Base-by-base conservation (phyloP, 805 yeast species). In the Naumovozyma castellii region DNA sequence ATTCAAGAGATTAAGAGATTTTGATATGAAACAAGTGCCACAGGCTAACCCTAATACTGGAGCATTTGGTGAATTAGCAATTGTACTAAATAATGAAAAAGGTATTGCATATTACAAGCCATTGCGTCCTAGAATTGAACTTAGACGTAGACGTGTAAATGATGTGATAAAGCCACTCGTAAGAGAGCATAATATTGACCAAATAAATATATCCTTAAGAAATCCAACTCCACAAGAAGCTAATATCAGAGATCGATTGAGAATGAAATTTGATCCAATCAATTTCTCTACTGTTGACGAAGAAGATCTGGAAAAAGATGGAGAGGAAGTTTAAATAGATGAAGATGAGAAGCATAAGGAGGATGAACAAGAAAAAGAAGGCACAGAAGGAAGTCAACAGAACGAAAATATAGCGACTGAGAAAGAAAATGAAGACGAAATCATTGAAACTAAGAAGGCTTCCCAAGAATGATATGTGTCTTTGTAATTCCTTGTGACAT, bases 91-190 rank as follows among this genome's bases (percentile, higher is more conserved):
- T 41, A 56, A 63, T 19, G 75, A 69, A 35, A 71, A 67, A 38
- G 73, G 72, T 35, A 68, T 75, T 6, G 94, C 86, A 3, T 74
- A 72, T 50, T 92, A 82, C 57, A 76, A 82, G 43, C 95, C 97
- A 6, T 66, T 90, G 14, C 67, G 73, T 12, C 86, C 88, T 28
- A 78, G 80, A 50, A 71, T 85, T 33, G 92, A 81, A 48, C 75
- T 92, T 56, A 86, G 84, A 66, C 81, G 90, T 57, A 78, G 94
- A 58, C 77, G 96, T 61, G 76, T 86, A 12, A 80, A 59, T 41
- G 65, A 61, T 32, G 53, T 59, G 16, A 45, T 61, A 13, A 60
- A 51, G 40, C 59, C 62, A 3, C 42, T 60, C 32, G 69, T 80
- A 37, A 70, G 71, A 46, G 80, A 77, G 39, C 65, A 75, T 47